These are phyloP conservation scores for Falciphora oryzae DNA, from an alignment of 2,329 filamentous ascomycete species.

Conservation along the genomic window DNA sequence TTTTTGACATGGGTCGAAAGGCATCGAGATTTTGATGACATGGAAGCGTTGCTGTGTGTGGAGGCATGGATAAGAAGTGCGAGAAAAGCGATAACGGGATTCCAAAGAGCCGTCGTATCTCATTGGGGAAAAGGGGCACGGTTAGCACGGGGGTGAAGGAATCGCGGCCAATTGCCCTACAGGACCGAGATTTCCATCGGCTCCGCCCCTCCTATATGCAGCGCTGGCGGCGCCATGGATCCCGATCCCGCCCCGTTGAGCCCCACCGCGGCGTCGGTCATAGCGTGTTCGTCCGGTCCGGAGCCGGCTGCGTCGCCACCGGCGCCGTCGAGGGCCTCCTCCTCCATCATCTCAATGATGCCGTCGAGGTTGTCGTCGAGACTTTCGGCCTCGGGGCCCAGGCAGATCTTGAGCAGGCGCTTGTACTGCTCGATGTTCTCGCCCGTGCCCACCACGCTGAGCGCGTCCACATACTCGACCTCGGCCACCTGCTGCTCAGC, in stretches of 20 bases:
- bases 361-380: slow-evolving; percentile 60
- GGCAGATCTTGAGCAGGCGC: slow-evolving; percentile 60
- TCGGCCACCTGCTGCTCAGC: slow-evolving; percentile 58
- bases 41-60: background rate
- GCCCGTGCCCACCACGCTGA: slow-evolving; percentile 63
- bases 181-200: slow-evolving; percentile 9
- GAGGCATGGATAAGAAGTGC: background rate
- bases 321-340: slow-evolving; percentile 44
- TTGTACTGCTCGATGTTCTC: slow-evolving; percentile 71
- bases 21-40: background rate
- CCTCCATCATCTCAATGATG: slow-evolving; percentile 58
- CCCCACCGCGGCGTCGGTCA: background rate
- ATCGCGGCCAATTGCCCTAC: slow-evolving; percentile 3
- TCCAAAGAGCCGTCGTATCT: background rate
- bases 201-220: slow-evolving; percentile 6
- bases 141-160: background rate
- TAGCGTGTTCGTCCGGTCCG: background rate
- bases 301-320: slow-evolving; percentile 14
- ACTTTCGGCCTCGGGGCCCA: slow-evolving; percentile 63
- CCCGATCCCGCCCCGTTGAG: background rate
- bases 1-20: background rate
- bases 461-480: slow-evolving; percentile 60
- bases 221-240: background rate
- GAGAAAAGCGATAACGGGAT: background rate
- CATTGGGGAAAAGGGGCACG: too few relatives aligned